Percentiles rank a stretch among this genome's conserved stretches.
These are phyloP conservation scores for Cicer cuneatum DNA, from an alignment of 306 rosid genomes.

Conservation along the genomic window DNA sequence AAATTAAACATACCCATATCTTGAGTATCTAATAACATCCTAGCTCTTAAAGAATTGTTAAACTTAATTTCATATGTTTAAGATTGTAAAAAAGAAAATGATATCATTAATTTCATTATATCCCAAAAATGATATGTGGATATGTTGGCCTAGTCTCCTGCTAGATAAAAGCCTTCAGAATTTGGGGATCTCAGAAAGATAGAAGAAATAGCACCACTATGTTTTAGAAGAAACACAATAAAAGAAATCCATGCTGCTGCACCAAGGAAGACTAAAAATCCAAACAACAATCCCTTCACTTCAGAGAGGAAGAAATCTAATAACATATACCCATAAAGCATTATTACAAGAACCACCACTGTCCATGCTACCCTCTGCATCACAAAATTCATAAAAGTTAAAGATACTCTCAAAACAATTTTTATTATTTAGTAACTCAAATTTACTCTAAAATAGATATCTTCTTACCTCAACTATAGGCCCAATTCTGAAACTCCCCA, in stretches of 20 bases:
- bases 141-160: constrained; percentile 28
- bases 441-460: not conserved
- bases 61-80: no score
- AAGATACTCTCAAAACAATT: not conserved
- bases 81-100: no score
- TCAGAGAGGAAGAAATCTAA: constrained; percentile 55
- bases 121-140: not conserved
- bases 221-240: constrained; percentile 49
- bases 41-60: no score
- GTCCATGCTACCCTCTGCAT: constrained; percentile 57
- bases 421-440: not conserved
- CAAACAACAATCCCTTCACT: constrained; percentile 52
- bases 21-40: no score
- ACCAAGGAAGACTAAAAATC: constrained; percentile 47
- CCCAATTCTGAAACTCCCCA: constrained; percentile 75
- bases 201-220: constrained; percentile 55
- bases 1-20: no score
- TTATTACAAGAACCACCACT: constrained; percentile 51
- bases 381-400: constrained; percentile 20
- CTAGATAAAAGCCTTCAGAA: constrained; percentile 50
- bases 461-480: constrained; percentile 63
- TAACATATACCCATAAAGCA: constrained; percentile 57
- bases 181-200: constrained; percentile 41
- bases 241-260: constrained; percentile 53
- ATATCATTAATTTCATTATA: no score